A percentile compares a stretch with the other conserved stretches of the same genome.
Evolutionary conservation across 2,329 filamentous ascomycete species (phyloP).

Genomic region (Didymella lethalis): DNA sequence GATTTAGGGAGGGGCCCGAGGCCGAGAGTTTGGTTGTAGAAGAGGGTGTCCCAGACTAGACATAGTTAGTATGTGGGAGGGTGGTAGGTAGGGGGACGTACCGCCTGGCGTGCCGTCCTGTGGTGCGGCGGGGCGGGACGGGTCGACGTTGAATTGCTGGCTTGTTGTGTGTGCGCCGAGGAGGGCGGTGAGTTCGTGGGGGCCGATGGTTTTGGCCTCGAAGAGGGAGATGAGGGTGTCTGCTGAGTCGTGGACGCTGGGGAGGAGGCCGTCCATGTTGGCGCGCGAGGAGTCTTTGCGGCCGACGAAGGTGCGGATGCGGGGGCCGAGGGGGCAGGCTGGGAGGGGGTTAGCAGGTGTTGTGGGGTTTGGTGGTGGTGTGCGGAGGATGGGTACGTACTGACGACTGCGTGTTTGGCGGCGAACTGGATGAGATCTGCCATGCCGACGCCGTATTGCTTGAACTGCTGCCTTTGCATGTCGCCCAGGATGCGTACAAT

Average conservation of each 20-base stretch:
- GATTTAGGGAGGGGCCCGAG: slow-evolving; percentile 31
- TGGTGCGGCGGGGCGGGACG: slow-evolving; percentile 27
- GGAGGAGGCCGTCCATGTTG: slow-evolving; percentile 37
- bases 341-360: background rate
- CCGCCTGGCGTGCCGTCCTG: slow-evolving; percentile 43
- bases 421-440: slow-evolving; percentile 47
- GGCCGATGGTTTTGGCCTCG: slow-evolving; percentile 44
- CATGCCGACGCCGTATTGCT: slow-evolving; percentile 39
- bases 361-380: too few relatives aligned
- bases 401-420: slow-evolving; percentile 42
- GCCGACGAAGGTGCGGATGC: slow-evolving; percentile 43
- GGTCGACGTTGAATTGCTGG: slow-evolving; percentile 41
- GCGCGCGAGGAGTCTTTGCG: slow-evolving; percentile 38
- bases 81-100: background rate
- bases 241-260: slow-evolving; percentile 33
- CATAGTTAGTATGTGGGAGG: background rate
- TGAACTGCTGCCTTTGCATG: slow-evolving; percentile 16
- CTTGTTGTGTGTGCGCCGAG: slow-evolving; percentile 45
- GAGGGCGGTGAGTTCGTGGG: slow-evolving; percentile 43
- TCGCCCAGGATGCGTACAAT: slow-evolving; percentile 22
- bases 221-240: slow-evolving; percentile 46
- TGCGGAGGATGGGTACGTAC: slow-evolving; percentile 3
- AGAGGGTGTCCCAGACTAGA: slow-evolving; percentile 42
- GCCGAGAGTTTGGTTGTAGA: slow-evolving; percentile 44
- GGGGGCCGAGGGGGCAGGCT: slow-evolving; percentile 44